Conservation (phyloP, 306 rosid genomes). For the Quercus rubra region DNA sequence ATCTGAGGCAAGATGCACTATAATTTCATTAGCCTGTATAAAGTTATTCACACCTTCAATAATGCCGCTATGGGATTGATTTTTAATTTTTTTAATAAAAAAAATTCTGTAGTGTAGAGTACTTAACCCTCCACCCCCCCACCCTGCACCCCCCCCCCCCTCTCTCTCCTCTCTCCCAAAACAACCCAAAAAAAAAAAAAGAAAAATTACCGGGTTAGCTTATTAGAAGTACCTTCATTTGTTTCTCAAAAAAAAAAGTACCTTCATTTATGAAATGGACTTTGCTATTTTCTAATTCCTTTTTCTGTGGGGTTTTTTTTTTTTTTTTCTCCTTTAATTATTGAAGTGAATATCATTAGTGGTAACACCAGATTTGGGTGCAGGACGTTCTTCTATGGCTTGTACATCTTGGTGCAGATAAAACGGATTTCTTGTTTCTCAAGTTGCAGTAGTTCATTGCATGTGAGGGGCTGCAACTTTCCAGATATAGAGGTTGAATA, state of each 20-base stretch:
- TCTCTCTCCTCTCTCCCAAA: too few species aligned
- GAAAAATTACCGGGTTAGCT: too few species aligned
- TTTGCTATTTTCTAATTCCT: background rate
- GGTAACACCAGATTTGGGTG: conserved; percentile 29
- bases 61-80: background rate
- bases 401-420: conserved; percentile 24
- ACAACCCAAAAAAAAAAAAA: too few species aligned
- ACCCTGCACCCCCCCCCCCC: too few species aligned
- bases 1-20: background rate
- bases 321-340: too few species aligned
- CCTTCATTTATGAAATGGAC: background rate
- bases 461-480: conserved; percentile 1
- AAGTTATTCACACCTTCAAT: background rate
- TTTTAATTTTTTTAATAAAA: too few species aligned
- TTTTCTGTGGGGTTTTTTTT: background rate
- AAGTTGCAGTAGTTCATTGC: conserved; percentile 22
- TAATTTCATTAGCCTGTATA: background rate
- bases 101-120: background rate
- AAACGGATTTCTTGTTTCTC: conserved; percentile 8
- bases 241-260: too few species aligned
- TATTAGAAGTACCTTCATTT: too few species aligned
- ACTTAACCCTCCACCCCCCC: too few species aligned
- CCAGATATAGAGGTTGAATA: conserved; percentile 21
- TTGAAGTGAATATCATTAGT: too few species aligned
- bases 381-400: conserved; percentile 23